Conservation (phyloP, 2,329 filamentous ascomycete species). For the Didymellaceae sp. region DNA sequence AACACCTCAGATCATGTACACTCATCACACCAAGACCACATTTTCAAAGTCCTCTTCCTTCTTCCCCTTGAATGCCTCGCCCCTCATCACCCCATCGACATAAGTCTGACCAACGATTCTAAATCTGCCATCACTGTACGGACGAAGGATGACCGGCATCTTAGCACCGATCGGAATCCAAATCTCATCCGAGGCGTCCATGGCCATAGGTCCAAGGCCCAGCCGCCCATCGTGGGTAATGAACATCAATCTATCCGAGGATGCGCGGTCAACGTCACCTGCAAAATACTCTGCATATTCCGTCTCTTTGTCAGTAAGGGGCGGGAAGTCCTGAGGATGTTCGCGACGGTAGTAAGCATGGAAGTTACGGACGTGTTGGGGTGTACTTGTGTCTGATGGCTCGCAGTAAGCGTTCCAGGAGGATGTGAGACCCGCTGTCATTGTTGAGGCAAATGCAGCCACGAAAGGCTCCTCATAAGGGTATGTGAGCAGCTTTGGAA, state of each 20-base stretch:
- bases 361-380: not conserved
- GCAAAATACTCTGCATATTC: not conserved
- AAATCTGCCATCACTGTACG: not conserved
- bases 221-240: constrained; percentile 14
- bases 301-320: not conserved
- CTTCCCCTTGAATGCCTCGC: constrained; percentile 1
- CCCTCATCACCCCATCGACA: constrained; percentile 19
- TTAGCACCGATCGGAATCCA: constrained; percentile 19
- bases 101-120: constrained; percentile 15
- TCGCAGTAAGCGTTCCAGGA: not conserved
- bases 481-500: not conserved
- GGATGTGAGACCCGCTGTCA: constrained; percentile 1
- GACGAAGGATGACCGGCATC: constrained; percentile 19
- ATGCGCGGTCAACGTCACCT: not conserved
- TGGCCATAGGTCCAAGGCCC: constrained; percentile 14
- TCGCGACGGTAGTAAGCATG: not conserved
- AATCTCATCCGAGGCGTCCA: constrained; percentile 4
- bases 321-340: not conserved
- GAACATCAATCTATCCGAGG: not conserved
- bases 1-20: too few relatives aligned
- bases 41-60: not conserved
- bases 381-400: not conserved
- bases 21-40: not conserved
- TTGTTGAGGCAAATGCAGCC: not conserved
- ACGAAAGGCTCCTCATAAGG: constrained; percentile 1